phyloP scores from a whole-genome alignment of 257 asterid genomes.

The Fraxinus cuspidata region DNA sequence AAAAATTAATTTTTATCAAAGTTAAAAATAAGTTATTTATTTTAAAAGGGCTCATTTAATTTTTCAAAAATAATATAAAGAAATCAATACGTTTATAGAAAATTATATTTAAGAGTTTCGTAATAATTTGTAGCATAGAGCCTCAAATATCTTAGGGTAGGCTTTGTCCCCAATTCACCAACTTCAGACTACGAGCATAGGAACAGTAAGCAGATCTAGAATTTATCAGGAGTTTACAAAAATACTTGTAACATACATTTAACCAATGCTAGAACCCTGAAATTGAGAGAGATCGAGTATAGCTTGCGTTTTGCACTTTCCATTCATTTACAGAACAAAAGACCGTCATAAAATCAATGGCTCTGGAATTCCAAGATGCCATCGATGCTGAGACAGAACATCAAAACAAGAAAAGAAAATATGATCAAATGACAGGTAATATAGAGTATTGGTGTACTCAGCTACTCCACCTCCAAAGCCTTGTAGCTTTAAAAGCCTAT shows the following conservation, averaged over 20 bases:
- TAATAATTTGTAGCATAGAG: too few species aligned
- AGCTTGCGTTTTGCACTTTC: background rate
- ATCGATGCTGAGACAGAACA: constrained; percentile 11
- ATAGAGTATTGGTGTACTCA: constrained; percentile 21
- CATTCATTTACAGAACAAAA: constrained; percentile 10
- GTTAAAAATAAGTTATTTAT: too few species aligned
- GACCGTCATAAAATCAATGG: constrained; percentile 16
- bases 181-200: background rate
- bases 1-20: too few species aligned
- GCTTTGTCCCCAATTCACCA: too few species aligned
- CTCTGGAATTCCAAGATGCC: constrained; percentile 14
- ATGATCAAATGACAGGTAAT: background rate
- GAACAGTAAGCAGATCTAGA: background rate
- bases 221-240: background rate
- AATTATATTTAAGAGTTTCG: too few species aligned
- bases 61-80: too few species aligned
- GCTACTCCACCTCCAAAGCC: constrained; percentile 43
- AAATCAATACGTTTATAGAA: too few species aligned
- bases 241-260: background rate
- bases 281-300: background rate
- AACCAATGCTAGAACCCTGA: background rate
- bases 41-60: too few species aligned
- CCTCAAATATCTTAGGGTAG: too few species aligned
- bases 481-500: constrained; percentile 26
- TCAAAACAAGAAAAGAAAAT: constrained; percentile 17